Conservation (phyloP, 805 yeast species). For the Hyphopichia homilentoma region DNA sequence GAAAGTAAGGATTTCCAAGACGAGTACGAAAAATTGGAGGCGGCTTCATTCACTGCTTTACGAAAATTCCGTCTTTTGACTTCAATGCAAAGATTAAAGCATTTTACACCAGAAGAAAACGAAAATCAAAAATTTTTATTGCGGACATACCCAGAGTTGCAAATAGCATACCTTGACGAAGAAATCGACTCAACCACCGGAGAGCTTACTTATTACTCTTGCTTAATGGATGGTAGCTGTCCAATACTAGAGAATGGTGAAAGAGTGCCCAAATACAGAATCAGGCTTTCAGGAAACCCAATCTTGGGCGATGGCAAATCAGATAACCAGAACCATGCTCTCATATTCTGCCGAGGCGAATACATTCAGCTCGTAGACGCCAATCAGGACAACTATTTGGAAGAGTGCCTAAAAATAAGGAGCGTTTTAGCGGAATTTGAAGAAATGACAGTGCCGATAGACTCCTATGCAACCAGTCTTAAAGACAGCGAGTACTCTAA, state of each 20-base stretch:
- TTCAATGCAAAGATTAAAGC: constrained; percentile 80
- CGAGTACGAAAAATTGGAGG: constrained; percentile 38
- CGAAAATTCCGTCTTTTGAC: constrained; percentile 79
- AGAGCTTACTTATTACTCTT: constrained; percentile 69
- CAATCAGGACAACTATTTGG: constrained; percentile 81
- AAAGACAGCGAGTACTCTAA: constrained; percentile 11
- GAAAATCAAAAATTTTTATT: constrained; percentile 78
- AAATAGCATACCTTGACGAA: constrained; percentile 92
- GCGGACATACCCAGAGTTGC: constrained; percentile 80
- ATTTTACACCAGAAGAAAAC: constrained; percentile 68
- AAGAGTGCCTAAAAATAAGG: constrained; percentile 81
- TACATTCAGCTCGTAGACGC: constrained; percentile 83
- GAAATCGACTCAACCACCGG: constrained; percentile 78
- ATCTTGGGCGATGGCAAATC: constrained; percentile 87
- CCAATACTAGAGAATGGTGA: constrained; percentile 54
- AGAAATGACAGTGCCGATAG: constrained; percentile 52
- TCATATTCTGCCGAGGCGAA: constrained; percentile 81
- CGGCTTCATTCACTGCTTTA: constrained; percentile 63
- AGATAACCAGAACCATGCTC: constrained; percentile 80
- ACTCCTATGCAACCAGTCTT: constrained; percentile 19
- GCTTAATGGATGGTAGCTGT: constrained; percentile 78
- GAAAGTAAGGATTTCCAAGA: constrained; percentile 42
- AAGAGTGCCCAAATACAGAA: constrained; percentile 49
- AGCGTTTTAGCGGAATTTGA: constrained; percentile 81
- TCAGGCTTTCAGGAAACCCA: constrained; percentile 79